These are phyloP conservation scores for Scytalidium lignicola DNA, from an alignment of 2,329 filamentous ascomycete species.

Conservation along the genomic window DNA sequence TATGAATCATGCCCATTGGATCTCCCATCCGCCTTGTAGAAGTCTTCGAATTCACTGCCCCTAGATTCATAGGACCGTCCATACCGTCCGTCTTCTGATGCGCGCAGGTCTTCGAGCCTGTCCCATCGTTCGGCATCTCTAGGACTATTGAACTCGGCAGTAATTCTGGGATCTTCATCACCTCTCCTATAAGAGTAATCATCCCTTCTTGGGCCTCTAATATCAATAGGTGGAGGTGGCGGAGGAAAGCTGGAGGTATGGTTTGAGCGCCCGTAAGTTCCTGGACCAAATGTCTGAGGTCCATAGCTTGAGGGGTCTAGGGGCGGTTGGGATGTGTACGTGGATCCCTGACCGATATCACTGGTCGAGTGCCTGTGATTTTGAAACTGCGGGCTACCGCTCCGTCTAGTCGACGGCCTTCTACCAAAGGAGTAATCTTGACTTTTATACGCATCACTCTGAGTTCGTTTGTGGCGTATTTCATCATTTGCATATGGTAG, in stretches of 20 bases:
- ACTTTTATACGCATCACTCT: background rate
- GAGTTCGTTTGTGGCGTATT: background rate
- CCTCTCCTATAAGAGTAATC: slow-evolving; percentile 12
- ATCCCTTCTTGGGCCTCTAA: slow-evolving; percentile 11
- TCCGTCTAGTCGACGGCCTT: background rate
- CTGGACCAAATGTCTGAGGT: slow-evolving; percentile 10
- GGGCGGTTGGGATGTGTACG: slow-evolving; percentile 17
- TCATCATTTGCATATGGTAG: background rate
- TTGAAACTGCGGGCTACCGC: slow-evolving; percentile 20
- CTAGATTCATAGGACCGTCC: background rate
- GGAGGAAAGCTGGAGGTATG: slow-evolving; percentile 19
- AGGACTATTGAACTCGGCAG: slow-evolving; percentile 22
- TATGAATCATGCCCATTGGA: background rate
- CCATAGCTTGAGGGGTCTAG: slow-evolving; percentile 14
- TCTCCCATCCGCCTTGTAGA: background rate
- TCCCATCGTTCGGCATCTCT: slow-evolving; percentile 26
- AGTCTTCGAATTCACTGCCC: background rate
- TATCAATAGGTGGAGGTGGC: slow-evolving; percentile 19
- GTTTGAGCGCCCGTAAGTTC: slow-evolving; percentile 13
- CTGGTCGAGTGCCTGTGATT: slow-evolving; percentile 23
- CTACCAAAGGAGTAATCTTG: background rate
- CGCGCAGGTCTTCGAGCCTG: slow-evolving; percentile 16
- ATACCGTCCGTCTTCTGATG: background rate
- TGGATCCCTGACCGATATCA: slow-evolving; percentile 15
- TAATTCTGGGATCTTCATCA: slow-evolving; percentile 17